Conservation (phyloP, 192 early-diverging fungal genomes). For the Tieghemiomyces parasiticus region DNA sequence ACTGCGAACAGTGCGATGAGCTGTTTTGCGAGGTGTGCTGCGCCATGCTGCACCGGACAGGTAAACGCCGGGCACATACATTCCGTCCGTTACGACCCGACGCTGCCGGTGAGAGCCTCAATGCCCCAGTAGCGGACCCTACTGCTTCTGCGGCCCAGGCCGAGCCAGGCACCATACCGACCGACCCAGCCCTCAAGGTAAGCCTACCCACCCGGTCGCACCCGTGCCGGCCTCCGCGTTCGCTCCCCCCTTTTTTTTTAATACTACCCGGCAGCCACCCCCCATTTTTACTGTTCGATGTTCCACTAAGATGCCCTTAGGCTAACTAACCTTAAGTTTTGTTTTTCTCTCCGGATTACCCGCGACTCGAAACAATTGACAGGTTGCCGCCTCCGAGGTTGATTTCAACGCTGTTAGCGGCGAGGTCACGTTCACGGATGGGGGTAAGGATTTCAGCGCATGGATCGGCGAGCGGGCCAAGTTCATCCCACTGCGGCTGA, state of each 20-base stretch:
- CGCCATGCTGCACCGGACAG: slow-evolving; percentile 71
- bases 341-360: too few relatives aligned
- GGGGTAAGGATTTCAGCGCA: slow-evolving; percentile 44
- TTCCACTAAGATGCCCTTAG: too few relatives aligned
- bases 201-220: too few relatives aligned
- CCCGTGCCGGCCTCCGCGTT: too few relatives aligned
- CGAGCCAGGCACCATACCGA: background rate
- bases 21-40: slow-evolving; percentile 88
- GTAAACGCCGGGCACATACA: slow-evolving; percentile 43
- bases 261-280: too few relatives aligned
- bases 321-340: too few relatives aligned
- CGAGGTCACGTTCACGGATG: slow-evolving; percentile 21
- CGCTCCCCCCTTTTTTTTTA: too few relatives aligned
- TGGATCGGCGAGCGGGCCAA: slow-evolving; percentile 81
- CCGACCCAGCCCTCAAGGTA: background rate
- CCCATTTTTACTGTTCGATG: too few relatives aligned
- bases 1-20: slow-evolving; percentile 73
- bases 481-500: slow-evolving; percentile 89
- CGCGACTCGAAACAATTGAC: too few relatives aligned
- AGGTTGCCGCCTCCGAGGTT: slow-evolving; percentile 25
- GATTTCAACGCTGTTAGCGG: slow-evolving; percentile 23
- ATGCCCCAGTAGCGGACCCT: background rate
- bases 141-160: background rate
- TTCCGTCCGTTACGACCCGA: too few relatives aligned
- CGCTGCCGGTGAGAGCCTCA: too few relatives aligned